Evolutionary conservation across 192 early-diverging fungal genomes (phyloP), one percentile per base, ranked within the genome.

Genomic region (Podila clonocystis): DNA sequence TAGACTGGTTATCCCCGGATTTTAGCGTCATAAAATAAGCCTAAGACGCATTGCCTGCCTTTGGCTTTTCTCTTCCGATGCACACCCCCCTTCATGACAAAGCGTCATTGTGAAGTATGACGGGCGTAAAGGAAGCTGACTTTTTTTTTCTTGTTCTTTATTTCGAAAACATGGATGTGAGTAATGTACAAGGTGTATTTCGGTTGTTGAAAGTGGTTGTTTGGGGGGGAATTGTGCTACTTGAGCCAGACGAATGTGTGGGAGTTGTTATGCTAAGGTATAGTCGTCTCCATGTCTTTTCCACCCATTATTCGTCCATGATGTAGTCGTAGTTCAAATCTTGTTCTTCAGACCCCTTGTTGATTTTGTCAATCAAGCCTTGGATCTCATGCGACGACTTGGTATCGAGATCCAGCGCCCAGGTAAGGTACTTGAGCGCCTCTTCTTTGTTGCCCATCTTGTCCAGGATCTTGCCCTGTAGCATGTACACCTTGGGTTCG

Each of bases 401-500:
- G 29, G 75, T 79, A 65, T 89, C 85, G 22, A 87, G 73, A 75
- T 94, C 91, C 52, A 92, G 78, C 29, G 93, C 93, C 52, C 80
- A 79, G 12, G 92, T 94, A 64, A 89, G 89, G 30, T 86, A 83
- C 55, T 86, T 70, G 20, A 91, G 62, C 22, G 93, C 92, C 33
- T 87, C 74, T 4, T 74, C 62, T 33, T 70, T 73, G 36, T 92
- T 71, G 0, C 90, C 89, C 33, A 90, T 69, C 58, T 79, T 75
- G 5, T 83, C 83, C 71, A 89, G 86, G 49, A 89, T 78, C 62
- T 85, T 86, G 4, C 91, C 94, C 52, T 91, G 69, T 17, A 94
- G 57, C 38, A 94, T 85, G 63, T 89, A 91, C 19, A 94, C 87
- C 24, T 85, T 86, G 31, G 85, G 76, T 68, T 94, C 91, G 26